phyloP scores from a whole-genome alignment of 1,284 basidiomycete species.

The Melampsora americana region DNA sequence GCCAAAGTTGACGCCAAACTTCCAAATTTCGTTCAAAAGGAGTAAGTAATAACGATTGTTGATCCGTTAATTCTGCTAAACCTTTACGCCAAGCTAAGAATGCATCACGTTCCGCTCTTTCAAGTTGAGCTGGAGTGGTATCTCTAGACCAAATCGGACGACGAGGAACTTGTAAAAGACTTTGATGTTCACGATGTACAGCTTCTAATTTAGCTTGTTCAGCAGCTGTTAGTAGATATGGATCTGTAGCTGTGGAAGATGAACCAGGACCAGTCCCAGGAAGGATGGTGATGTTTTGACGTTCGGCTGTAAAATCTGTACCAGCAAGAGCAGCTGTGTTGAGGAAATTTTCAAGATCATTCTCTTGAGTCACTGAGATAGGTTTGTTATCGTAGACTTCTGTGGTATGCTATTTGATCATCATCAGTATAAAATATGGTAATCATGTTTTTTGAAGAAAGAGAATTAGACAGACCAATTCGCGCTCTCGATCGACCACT shows the following conservation, averaged over 20 bases:
- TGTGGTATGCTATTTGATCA: slow-evolving; percentile 65
- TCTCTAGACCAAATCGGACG: slow-evolving; percentile 74
- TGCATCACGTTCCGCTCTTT: slow-evolving; percentile 77
- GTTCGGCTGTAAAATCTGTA: slow-evolving; percentile 94
- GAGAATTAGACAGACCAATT: slow-evolving; percentile 20
- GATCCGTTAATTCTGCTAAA: slow-evolving; percentile 77
- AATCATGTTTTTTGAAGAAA: not conserved
- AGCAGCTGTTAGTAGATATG: slow-evolving; percentile 76
- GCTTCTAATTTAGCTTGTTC: slow-evolving; percentile 73
- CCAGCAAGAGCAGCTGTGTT: slow-evolving; percentile 92
- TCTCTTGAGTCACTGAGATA: slow-evolving; percentile 91
- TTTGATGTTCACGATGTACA: slow-evolving; percentile 70
- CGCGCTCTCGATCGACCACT: slow-evolving; percentile 26
- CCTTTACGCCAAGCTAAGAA: slow-evolving; percentile 88
- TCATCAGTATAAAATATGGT: not conserved
- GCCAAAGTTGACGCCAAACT: slow-evolving; percentile 94
- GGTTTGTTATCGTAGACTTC: slow-evolving; percentile 70
- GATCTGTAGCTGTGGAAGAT: slow-evolving; percentile 62
- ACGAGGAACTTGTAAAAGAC: slow-evolving; percentile 74
- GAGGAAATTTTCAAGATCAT: slow-evolving; percentile 91
- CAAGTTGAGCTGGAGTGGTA: slow-evolving; percentile 72
- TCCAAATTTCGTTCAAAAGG: slow-evolving; percentile 94
- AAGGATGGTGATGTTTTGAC: slow-evolving; percentile 86
- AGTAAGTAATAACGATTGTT: slow-evolving; percentile 73
- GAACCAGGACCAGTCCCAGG: slow-evolving; percentile 57